Evolutionary conservation across 805 yeast genomes (phyloP).

Genomic region (Kuraishia borneana): DNA sequence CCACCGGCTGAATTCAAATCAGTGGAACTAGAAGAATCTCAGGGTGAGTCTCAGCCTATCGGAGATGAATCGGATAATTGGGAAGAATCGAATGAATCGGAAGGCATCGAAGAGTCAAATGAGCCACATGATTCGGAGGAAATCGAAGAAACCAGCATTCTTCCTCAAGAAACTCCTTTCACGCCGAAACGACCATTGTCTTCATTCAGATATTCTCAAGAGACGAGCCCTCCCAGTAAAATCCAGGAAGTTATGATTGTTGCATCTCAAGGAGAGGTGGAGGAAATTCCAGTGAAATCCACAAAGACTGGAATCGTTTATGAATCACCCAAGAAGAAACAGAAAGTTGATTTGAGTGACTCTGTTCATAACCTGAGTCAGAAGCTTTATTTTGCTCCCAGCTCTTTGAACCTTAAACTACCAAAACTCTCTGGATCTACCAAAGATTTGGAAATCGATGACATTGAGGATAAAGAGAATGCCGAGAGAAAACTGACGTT

Average conservation of each 20-base stretch:
- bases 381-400: neutral
- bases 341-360: neutral
- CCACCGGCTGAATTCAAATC: neutral
- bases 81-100: neutral
- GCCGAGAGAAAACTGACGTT: constrained; percentile 52
- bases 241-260: neutral
- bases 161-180: neutral
- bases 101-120: neutral
- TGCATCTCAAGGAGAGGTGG: neutral
- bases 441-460: constrained; percentile 16
- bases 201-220: neutral
- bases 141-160: neutral
- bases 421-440: neutral
- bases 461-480: constrained; percentile 31
- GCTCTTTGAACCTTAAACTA: neutral
- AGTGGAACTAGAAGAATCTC: neutral
- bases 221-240: neutral
- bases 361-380: neutral
- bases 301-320: neutral
- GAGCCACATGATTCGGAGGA: neutral
- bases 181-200: neutral
- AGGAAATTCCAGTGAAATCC: neutral
- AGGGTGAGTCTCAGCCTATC: neutral
- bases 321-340: neutral
- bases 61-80: constrained; percentile 5